These are phyloP conservation scores for Albophoma yamanashiensis DNA, from an alignment of 2,329 filamentous ascomycete genomes.

Conservation along the genomic window DNA sequence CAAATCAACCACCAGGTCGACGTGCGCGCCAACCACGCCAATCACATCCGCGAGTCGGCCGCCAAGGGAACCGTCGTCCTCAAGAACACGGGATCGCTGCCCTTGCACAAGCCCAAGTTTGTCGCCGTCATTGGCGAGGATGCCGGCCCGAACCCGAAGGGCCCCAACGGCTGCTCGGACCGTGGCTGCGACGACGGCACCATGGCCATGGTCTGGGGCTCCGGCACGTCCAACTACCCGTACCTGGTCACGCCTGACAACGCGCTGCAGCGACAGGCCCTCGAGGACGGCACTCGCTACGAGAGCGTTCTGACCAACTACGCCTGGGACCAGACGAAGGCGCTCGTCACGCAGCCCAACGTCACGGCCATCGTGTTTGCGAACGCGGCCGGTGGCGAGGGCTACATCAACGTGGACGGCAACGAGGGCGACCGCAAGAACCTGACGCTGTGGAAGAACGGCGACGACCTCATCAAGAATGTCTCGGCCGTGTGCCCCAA, in stretches of 20 bases:
- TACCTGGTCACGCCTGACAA: conserved; percentile 67
- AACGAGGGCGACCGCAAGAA: conserved; percentile 89
- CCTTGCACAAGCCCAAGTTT: conserved; percentile 68
- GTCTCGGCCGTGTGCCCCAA: conserved; percentile 72
- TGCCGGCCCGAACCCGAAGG: conserved; percentile 61
- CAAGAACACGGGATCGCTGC: conserved; percentile 72
- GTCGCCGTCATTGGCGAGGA: conserved; percentile 75
- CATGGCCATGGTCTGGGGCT: conserved; percentile 71
- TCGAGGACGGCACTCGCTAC: conserved; percentile 45
- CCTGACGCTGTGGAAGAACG: conserved; percentile 77
- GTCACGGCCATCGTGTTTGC: conserved; percentile 78
- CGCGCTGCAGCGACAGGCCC: conserved; percentile 53
- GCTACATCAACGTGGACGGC: conserved; percentile 70
- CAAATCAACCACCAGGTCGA: conserved; percentile 75
- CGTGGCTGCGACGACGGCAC: conserved; percentile 50
- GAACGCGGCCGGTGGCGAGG: conserved; percentile 79
- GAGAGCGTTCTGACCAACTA: conserved; percentile 61
- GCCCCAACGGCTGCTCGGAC: conserved; percentile 71
- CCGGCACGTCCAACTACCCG: conserved; percentile 61
- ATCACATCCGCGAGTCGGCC: conserved; percentile 64
- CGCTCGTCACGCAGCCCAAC: conserved; percentile 49
- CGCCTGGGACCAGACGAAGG: conserved; percentile 48
- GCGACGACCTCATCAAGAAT: conserved; percentile 70
- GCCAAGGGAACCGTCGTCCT: conserved; percentile 78
- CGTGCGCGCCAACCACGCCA: conserved; percentile 65